These are phyloP conservation scores for Candida peoriensis DNA, from an alignment of 805 yeast genomes.

Conservation along the genomic window DNA sequence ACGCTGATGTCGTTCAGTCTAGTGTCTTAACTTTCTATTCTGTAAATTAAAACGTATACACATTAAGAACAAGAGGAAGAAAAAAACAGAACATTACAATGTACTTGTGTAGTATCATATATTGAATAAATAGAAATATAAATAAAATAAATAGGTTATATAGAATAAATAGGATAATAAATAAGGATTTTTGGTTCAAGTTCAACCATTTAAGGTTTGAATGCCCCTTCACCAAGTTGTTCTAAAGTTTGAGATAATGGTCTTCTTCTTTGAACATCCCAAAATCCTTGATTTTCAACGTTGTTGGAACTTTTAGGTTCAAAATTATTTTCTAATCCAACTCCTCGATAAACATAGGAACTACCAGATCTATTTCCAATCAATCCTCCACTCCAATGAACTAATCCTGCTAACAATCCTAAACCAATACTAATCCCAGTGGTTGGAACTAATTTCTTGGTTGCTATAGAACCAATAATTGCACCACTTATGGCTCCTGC, in stretches of 20 bases:
- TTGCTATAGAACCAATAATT: conserved; percentile 30
- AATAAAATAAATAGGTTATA: conserved; percentile 7
- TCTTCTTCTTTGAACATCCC: conserved; percentile 77
- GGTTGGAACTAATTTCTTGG: conserved; percentile 33
- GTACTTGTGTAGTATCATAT: no score
- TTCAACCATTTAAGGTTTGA: conserved; percentile 15
- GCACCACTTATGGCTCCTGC: conserved; percentile 46
- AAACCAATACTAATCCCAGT: conserved; percentile 42
- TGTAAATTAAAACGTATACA: no score
- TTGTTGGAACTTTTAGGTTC: conserved; percentile 12
- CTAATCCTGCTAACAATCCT: conserved; percentile 40
- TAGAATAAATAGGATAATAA: conserved; percentile 4
- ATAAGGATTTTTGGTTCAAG: no score
- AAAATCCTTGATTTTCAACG: conserved; percentile 52
- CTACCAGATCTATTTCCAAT: conserved; percentile 33
- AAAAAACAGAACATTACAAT: no score
- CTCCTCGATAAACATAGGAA: conserved; percentile 24
- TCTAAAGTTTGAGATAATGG: conserved; percentile 77
- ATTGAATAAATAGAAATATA: conserved; percentile 2
- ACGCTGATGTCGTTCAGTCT: no score
- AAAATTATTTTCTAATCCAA: conserved; percentile 26
- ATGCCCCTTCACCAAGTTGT: conserved; percentile 49
- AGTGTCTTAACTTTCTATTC: no score
- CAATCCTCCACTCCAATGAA: conserved; percentile 46
- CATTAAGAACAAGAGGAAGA: no score